A percentile compares a stretch with the other conserved stretches of the same genome.
These are phyloP conservation scores for Fusarium sacchari DNA, from an alignment of 2,329 filamentous ascomycete genomes.

Conservation along the genomic window DNA sequence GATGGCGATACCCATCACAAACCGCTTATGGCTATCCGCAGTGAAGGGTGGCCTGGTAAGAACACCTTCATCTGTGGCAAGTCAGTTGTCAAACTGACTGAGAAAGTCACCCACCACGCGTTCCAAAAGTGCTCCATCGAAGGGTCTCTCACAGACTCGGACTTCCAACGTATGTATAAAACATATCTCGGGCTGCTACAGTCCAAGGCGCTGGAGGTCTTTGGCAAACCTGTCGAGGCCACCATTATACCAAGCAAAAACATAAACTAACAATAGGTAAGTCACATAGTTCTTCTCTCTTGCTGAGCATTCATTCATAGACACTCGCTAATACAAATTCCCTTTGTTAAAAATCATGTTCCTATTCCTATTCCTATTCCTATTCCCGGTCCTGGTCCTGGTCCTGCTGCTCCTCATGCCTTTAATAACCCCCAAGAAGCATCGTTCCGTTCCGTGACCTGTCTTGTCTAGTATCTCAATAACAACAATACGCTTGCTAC, in stretches of 20 bases:
- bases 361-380: background rate
- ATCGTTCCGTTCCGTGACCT: background rate
- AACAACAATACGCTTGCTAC: constrained; percentile 34
- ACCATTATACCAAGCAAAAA: background rate
- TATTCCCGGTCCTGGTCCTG: background rate
- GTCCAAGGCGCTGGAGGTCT: constrained; percentile 2
- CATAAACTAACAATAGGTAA: background rate
- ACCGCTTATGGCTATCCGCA: constrained; percentile 11
- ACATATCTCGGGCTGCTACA: background rate
- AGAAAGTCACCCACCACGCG: constrained; percentile 6
- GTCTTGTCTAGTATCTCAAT: constrained; percentile 26
- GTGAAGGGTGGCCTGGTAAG: background rate
- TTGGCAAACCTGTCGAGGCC: background rate
- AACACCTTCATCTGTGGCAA: constrained; percentile 18
- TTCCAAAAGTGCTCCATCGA: constrained; percentile 34
- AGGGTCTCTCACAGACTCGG: background rate
- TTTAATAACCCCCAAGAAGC: background rate
- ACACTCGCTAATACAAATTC: background rate
- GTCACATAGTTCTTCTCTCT: background rate
- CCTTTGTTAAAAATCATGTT: constrained; percentile 7
- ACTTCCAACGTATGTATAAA: constrained; percentile 12
- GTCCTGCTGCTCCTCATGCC: background rate
- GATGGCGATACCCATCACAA: background rate
- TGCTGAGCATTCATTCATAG: background rate
- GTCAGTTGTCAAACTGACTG: constrained; percentile 35